Conservation (phyloP, 495 filamentous ascomycete genomes). For the Trichoderma asperelloides region DNA sequence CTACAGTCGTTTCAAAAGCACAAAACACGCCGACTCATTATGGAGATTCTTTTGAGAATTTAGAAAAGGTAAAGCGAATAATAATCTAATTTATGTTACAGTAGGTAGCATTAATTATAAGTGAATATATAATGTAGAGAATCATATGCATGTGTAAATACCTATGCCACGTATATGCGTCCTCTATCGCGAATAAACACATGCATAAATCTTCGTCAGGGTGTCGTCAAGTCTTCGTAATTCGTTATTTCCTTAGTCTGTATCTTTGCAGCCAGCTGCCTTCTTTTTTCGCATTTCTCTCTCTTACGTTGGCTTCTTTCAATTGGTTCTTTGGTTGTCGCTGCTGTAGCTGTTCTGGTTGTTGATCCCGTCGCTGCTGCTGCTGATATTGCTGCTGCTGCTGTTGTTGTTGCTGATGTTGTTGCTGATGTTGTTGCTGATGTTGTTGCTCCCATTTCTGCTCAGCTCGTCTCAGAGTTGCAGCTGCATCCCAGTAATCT, state of each 20-base stretch:
- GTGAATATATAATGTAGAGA: neutral
- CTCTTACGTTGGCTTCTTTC: neutral
- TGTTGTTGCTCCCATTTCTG: constrained; percentile 4
- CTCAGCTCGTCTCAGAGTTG: constrained; percentile 5
- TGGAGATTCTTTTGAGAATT: constrained; percentile 24
- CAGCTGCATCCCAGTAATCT: constrained; percentile 9
- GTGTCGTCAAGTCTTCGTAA: neutral
- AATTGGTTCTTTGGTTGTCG: neutral
- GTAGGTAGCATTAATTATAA: neutral
- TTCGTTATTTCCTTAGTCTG: neutral
- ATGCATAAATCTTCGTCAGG: neutral
- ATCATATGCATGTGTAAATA: neutral
- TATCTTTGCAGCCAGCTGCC: constrained; percentile 8
- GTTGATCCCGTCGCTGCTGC: neutral
- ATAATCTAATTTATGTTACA: neutral
- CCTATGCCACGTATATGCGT: neutral
- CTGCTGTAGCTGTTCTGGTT: neutral
- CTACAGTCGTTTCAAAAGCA: constrained; percentile 24
- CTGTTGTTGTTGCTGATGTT: neutral
- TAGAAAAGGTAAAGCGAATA: neutral
- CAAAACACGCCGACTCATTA: constrained; percentile 21
- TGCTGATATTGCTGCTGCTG: neutral
- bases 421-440: neutral
- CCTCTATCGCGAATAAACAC: neutral
- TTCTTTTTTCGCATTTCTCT: neutral